Conservation (phyloP, 129 eudicot species). For the Centrapalus pauciflorus region DNA sequence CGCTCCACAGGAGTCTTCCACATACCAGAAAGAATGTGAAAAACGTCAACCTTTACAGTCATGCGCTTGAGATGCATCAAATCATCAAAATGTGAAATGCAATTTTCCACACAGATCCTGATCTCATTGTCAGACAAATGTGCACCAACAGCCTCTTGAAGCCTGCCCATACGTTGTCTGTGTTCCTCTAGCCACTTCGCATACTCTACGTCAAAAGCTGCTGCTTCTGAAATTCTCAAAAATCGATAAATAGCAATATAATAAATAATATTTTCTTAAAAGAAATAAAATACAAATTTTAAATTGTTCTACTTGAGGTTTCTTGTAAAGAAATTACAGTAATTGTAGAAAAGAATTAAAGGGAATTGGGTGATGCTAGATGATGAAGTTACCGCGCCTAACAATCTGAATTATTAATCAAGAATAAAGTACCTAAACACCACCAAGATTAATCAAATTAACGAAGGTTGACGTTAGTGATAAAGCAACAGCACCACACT, state of each 20-base stretch:
- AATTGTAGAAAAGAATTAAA: too few species aligned
- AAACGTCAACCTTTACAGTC: constrained; percentile 21
- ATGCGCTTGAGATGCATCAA: constrained; percentile 8
- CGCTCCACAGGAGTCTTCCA: constrained; percentile 30
- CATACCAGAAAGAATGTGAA: constrained; percentile 28
- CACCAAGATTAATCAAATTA: neutral
- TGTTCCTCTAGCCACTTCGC: constrained; percentile 15
- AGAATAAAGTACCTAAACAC: neutral
- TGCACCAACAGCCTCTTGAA: constrained; percentile 10
- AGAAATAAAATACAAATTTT: too few species aligned
- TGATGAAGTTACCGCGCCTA: too few species aligned
- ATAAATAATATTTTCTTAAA: neutral
- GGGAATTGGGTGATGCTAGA: too few species aligned
- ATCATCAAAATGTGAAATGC: constrained; percentile 12
- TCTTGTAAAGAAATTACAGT: too few species aligned
- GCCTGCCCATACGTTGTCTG: neutral
- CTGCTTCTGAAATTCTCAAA: constrained; percentile 11
- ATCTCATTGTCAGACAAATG: constrained; percentile 11
- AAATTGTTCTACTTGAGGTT: too few species aligned
- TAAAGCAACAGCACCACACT: neutral
- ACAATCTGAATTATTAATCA: neutral
- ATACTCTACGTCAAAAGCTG: constrained; percentile 11
- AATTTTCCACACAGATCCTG: constrained; percentile 10
- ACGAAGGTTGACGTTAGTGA: neutral
- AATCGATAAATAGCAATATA: neutral